Evolutionary conservation across 2,329 filamentous ascomycete genomes (phyloP).

Genomic region (Trichophyton simii): DNA sequence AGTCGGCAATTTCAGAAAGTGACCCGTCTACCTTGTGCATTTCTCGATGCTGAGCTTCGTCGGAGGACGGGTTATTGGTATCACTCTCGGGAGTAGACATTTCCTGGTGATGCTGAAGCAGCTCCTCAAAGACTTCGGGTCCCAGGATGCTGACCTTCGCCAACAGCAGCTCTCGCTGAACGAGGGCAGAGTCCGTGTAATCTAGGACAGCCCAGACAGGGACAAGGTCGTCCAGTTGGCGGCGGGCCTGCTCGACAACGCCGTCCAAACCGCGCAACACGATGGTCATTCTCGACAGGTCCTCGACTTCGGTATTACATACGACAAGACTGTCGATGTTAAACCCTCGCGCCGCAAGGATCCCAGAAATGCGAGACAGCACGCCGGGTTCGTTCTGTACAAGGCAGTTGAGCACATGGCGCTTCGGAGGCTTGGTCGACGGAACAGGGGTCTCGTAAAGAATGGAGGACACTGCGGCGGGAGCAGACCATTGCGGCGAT

Average conservation of each 20-base stretch:
- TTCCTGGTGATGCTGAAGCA: constrained; percentile 88
- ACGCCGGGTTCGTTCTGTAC: constrained; percentile 99
- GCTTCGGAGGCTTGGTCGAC: constrained; percentile 71
- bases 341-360: constrained; percentile 90
- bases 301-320: constrained; percentile 93
- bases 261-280: constrained; percentile 91
- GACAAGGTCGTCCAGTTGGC: constrained; percentile 91
- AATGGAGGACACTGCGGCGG: constrained; percentile 92
- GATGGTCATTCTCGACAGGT: constrained; percentile 97
- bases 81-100: constrained; percentile 48
- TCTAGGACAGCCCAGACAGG: constrained; percentile 97
- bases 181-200: constrained; percentile 82
- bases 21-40: constrained; percentile 26
- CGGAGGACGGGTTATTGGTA: constrained; percentile 6
- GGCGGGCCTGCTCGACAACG: constrained; percentile 76
- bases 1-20: constrained; percentile 43
- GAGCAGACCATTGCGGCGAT: constrained; percentile 71
- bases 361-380: constrained; percentile 88
- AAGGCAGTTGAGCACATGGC: constrained; percentile 93
- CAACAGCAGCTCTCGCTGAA: constrained; percentile 87
- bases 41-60: constrained; percentile 24
- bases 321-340: constrained; percentile 98
- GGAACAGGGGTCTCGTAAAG: constrained; percentile 94
- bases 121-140: constrained; percentile 95
- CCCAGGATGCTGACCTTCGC: constrained; percentile 95